Evolutionary conservation across 495 filamentous ascomycete species (phyloP).

Genomic region (Immersiella caudata): DNA sequence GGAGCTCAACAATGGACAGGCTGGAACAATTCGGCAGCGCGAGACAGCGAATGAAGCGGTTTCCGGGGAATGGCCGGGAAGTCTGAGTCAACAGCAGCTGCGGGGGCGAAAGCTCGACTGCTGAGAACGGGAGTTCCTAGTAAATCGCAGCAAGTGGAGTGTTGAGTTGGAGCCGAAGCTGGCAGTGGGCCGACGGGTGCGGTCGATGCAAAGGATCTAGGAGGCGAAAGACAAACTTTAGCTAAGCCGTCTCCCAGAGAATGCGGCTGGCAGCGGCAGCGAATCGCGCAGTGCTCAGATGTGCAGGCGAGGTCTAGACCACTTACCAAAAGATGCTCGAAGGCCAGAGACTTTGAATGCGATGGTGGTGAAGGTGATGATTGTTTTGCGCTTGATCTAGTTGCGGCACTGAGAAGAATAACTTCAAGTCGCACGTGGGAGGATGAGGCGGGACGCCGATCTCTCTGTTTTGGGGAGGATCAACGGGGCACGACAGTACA

Average conservation of each 20-base stretch:
- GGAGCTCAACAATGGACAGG: neutral
- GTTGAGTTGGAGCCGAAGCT: neutral
- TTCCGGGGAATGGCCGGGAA: neutral
- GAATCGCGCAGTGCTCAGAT: conserved; percentile 10
- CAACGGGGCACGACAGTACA: conserved; percentile 8
- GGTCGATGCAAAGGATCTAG: conserved; percentile 1
- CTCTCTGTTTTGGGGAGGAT: conserved; percentile 8
- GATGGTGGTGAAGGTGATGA: neutral
- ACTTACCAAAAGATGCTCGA: conserved; percentile 30
- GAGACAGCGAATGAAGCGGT: neutral
- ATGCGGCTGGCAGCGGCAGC: conserved; percentile 6
- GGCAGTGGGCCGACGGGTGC: neutral
- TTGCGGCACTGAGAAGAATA: neutral
- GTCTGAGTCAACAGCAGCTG: neutral
- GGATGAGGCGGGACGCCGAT: neutral
- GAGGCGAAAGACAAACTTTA: conserved; percentile 5
- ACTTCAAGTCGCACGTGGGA: conserved; percentile 15
- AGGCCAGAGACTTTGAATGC: neutral
- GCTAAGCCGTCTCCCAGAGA: neutral
- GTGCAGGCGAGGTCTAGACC: conserved; percentile 18
- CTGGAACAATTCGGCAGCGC: neutral
- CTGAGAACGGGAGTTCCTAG: neutral
- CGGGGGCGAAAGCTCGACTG: conserved; percentile 7
- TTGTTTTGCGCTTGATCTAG: neutral
- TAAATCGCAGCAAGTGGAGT: neutral